A percentile compares a stretch with the other conserved stretches of the same genome.
phyloP scores from a whole-genome alignment of 1,284 basidiomycete species.

The Fomes fomentarius region DNA sequence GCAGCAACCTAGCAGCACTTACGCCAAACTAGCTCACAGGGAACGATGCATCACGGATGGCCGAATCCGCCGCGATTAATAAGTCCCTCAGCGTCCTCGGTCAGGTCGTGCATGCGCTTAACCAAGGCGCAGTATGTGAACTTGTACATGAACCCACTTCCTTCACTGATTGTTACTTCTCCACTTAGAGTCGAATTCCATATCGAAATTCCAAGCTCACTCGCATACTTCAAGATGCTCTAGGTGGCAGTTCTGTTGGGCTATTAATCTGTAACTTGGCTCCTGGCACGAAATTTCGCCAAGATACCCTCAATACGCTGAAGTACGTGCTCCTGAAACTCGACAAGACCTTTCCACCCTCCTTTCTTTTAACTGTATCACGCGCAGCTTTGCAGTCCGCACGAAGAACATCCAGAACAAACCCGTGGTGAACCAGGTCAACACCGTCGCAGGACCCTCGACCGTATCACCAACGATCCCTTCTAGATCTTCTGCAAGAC shows the following conservation, averaged over 20 bases:
- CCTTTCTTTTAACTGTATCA: background rate
- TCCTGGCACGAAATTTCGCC: constrained; percentile 76
- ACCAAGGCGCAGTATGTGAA: constrained; percentile 66
- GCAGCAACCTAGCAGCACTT: background rate
- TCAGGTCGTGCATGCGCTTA: constrained; percentile 83
- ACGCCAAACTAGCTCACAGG: constrained; percentile 61
- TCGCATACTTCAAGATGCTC: constrained; percentile 81
- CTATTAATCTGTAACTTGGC: constrained; percentile 85
- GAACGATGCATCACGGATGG: constrained; percentile 80
- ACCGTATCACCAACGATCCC: constrained; percentile 59
- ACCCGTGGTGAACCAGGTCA: constrained; percentile 63
- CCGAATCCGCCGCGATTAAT: constrained; percentile 84
- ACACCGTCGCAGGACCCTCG: constrained; percentile 54
- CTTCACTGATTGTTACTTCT: constrained; percentile 1
- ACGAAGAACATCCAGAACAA: constrained; percentile 84
- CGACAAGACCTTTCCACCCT: background rate
- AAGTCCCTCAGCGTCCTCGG: constrained; percentile 82
- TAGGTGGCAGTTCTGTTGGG: constrained; percentile 77
- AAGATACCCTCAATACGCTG: constrained; percentile 84
- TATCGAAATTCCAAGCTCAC: constrained; percentile 87
- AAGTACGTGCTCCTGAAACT: constrained; percentile 51
- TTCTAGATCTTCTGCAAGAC: constrained; percentile 43
- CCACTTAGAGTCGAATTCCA: constrained; percentile 68
- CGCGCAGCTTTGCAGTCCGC: constrained; percentile 71
- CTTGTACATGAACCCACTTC: background rate